Evolutionary conservation across 441 rosid genomes (phyloP), one percentile per base, ranked within the genome.

Genomic region (Pelargonium citronellum): DNA sequence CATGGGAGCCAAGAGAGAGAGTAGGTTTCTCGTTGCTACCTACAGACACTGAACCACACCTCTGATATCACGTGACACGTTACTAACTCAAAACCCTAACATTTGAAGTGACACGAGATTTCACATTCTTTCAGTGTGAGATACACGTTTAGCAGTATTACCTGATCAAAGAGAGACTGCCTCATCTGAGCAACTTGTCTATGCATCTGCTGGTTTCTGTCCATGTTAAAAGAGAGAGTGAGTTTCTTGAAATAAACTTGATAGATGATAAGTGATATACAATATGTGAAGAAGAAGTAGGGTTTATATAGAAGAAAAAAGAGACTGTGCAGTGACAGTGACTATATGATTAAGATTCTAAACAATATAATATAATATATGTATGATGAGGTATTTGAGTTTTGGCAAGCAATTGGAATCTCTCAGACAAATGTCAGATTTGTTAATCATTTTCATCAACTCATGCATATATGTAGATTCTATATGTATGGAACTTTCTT

Each of bases 151-250:
- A n/a, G n/a, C 51, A 46, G 51, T 46, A 13, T 46, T 46, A 46
- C 98, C 93, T 91, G 96, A 86, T 93, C 91, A 78, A 93, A 88
- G 73, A 93, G 87, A 74, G 98, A 84, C 74, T 89, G 88, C 82
- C 91, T 91, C 82, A 84, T 70, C 75, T 79, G 78, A 27, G 87
- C 87, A 74, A 86, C 85, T 74, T 89, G 98, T 81, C 91, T 85
- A 4, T 75, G 88, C 83, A 84, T 68, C 67, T 84, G 85, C 57
- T 49, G 57, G 74, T 76, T 84, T 74, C 82, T 82, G 57, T 81
- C 85, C 90, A 85, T 83, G 16, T 24, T 49, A 17, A 49, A 69
- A 22, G 17, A 7, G 13, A 20, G 44, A 73, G 44, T 16, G 68
- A 34, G 51, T 53, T 10, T 46, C 51, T 46, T 46, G 58, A 64